Percentiles rank a stretch among this genome's conserved stretches.
phyloP scores from a whole-genome alignment of 768 basidiomycete species.

The Serendipita vermifera region DNA sequence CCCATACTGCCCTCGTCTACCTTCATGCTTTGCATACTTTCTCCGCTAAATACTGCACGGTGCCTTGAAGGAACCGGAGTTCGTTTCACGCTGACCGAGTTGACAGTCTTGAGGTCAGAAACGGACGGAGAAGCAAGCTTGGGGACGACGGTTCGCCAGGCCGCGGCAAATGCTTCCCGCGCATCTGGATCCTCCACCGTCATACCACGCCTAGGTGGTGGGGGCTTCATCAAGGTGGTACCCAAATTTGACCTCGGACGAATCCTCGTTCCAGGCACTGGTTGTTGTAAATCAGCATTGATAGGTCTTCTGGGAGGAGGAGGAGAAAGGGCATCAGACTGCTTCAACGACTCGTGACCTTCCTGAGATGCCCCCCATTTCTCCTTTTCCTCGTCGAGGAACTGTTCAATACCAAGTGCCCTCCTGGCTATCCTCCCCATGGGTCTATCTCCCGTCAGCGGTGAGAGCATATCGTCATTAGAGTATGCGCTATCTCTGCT shows the following conservation, averaged over 20 bases:
- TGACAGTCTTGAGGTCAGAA: not conserved
- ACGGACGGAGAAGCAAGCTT: not conserved
- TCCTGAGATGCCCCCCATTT: slow-evolving; percentile 6
- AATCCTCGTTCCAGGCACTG: not conserved
- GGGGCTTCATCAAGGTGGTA: not conserved
- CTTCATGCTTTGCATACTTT: not conserved
- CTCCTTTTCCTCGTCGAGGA: not conserved
- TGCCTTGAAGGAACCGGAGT: not conserved
- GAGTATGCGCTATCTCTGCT: not conserved
- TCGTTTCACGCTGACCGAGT: not conserved
- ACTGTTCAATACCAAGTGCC: not conserved
- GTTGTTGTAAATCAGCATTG: too few species aligned
- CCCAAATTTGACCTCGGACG: not conserved
- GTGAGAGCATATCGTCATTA: not conserved
- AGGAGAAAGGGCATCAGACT: not conserved
- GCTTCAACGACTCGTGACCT: not conserved
- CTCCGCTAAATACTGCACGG: not conserved
- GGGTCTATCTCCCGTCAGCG: not conserved
- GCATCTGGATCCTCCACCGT: not conserved
- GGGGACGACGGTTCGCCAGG: not conserved
- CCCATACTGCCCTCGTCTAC: not conserved
- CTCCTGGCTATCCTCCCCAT: not conserved
- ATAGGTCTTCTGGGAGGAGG: too few species aligned
- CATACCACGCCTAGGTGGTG: not conserved
- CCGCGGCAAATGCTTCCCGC: not conserved